These are phyloP conservation scores for Ophiocordyceps unilateralis DNA, from an alignment of 2,329 filamentous ascomycete species.

Conservation along the genomic window DNA sequence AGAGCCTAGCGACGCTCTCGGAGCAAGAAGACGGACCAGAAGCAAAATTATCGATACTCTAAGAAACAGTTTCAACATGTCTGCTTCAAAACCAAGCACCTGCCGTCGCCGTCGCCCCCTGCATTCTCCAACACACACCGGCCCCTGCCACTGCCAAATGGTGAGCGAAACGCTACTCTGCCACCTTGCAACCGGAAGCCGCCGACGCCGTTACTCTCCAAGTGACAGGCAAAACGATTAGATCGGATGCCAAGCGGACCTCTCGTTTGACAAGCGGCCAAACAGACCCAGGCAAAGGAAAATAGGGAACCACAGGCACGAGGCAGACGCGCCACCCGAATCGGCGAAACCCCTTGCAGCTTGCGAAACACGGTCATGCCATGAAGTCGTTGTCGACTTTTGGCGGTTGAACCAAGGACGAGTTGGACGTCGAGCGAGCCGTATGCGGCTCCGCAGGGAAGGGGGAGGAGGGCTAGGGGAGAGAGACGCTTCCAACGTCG, in stretches of 20 bases:
- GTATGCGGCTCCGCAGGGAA: neutral
- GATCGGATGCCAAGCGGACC: slow-evolving; percentile 12
- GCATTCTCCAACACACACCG: neutral
- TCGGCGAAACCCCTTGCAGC: neutral
- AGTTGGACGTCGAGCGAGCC: too few relatives aligned
- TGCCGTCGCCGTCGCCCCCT: slow-evolving; percentile 3
- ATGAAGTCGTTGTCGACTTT: neutral
- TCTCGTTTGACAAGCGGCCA: neutral
- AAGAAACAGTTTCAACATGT: slow-evolving; percentile 11
- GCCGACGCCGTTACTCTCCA: neutral
- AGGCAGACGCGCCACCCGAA: neutral
- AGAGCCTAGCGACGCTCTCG: too few relatives aligned
- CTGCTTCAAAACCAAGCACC: slow-evolving; percentile 14
- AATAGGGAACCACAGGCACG: neutral
- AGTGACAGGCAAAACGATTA: neutral
- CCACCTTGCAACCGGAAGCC: slow-evolving; percentile 1
- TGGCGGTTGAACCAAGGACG: too few relatives aligned
- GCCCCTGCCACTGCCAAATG: neutral
- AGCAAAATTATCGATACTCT: neutral
- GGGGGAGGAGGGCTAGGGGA: too few relatives aligned
- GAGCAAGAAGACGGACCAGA: neutral
- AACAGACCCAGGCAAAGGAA: neutral
- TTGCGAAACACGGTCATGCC: neutral
- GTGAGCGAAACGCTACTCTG: neutral
- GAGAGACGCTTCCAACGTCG: neutral